Evolutionary conservation across 805 yeast species (phyloP).

Genomic region (Candida michaelii): DNA sequence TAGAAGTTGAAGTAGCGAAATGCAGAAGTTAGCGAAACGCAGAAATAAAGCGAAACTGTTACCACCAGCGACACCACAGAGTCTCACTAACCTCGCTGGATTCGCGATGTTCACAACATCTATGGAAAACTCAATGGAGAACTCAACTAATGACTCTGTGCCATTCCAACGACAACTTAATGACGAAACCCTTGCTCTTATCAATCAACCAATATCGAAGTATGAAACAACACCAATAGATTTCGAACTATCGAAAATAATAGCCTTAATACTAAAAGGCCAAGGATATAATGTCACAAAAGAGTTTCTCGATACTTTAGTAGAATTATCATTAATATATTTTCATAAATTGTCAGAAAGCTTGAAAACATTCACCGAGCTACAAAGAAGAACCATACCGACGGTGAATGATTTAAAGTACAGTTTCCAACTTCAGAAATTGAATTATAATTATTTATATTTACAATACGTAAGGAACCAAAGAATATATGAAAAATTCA

Average conservation of each 20-base stretch:
- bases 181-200: slow-evolving; percentile 5
- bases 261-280: slow-evolving; percentile 26
- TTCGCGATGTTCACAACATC: neutral
- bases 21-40: no score
- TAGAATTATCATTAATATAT: slow-evolving; percentile 29
- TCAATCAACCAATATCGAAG: slow-evolving; percentile 8
- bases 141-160: neutral
- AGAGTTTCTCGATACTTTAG: slow-evolving; percentile 29
- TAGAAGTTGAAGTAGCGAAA: no score
- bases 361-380: slow-evolving; percentile 51
- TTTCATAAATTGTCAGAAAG: slow-evolving; percentile 36
- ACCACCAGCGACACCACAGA: no score
- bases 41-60: no score
- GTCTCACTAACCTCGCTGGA: no score
- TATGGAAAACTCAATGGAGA: neutral
- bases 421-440: slow-evolving; percentile 42
- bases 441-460: slow-evolving; percentile 41
- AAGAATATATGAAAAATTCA: slow-evolving; percentile 16
- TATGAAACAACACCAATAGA: slow-evolving; percentile 22
- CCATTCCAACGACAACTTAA: slow-evolving; percentile 1
- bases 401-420: slow-evolving; percentile 51
- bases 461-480: slow-evolving; percentile 25
- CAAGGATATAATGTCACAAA: slow-evolving; percentile 22
- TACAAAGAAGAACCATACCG: slow-evolving; percentile 61
- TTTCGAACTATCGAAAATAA: slow-evolving; percentile 27